Percentiles rank a stretch among this genome's conserved stretches.
These are phyloP conservation scores for Herpetomonas tarakana DNA, from an alignment of 208 protist genomes.

Conservation along the genomic window DNA sequence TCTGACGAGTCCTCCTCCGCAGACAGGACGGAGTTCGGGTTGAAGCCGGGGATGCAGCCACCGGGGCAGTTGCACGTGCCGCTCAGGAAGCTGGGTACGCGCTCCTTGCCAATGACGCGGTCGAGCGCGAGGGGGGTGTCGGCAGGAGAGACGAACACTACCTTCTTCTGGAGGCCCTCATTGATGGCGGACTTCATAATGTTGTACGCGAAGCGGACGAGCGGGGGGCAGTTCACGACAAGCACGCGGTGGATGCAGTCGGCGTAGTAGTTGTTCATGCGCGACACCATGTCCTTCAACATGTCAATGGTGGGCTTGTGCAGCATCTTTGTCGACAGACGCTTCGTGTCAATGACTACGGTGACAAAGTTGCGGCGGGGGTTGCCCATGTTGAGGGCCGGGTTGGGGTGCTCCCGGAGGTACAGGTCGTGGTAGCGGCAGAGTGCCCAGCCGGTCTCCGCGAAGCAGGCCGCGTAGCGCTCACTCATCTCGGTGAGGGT, in stretches of 20 bases:
- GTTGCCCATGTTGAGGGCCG: slow-evolving; percentile 7
- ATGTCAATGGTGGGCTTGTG: slow-evolving; percentile 19
- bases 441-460: slow-evolving; percentile 35
- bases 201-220: slow-evolving; percentile 37
- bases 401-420: slow-evolving; percentile 21
- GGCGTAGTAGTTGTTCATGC: slow-evolving; percentile 46
- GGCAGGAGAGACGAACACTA: slow-evolving; percentile 29
- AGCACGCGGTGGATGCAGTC: slow-evolving; percentile 50
- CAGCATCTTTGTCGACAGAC: slow-evolving; percentile 22
- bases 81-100: slow-evolving; percentile 33
- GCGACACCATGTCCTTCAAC: slow-evolving; percentile 11
- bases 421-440: slow-evolving; percentile 40
- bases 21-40: slow-evolving; percentile 4
- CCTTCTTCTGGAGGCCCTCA: slow-evolving; percentile 36
- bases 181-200: slow-evolving; percentile 42
- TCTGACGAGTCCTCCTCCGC: slow-evolving; percentile 25
- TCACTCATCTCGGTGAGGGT: slow-evolving; percentile 28
- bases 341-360: slow-evolving; percentile 24
- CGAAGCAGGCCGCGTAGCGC: slow-evolving; percentile 21
- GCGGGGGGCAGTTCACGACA: slow-evolving; percentile 44
- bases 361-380: slow-evolving; percentile 24
- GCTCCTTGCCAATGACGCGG: slow-evolving; percentile 35
- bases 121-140: slow-evolving; percentile 19
- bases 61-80: slow-evolving; percentile 36
- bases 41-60: slow-evolving; percentile 28